phyloP scores from a whole-genome alignment of 306 rosid species.

The Lathyrus oleraceus region DNA sequence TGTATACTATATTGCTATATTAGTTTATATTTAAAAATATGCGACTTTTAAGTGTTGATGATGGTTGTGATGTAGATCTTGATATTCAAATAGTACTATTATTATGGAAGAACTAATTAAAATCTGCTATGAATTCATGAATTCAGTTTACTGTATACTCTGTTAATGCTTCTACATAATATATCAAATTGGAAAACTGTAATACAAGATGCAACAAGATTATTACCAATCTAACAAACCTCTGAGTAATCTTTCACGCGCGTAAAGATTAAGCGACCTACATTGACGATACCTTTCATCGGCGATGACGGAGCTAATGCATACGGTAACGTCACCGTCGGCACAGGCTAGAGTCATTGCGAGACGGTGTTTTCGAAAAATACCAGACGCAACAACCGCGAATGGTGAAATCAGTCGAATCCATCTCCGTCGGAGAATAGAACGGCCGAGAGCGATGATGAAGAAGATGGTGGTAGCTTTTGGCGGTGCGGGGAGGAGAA shows the following conservation, averaged over 20 bases:
- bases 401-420: background rate
- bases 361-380: background rate
- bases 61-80: background rate
- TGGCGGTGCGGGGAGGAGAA: background rate
- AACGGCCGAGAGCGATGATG: background rate
- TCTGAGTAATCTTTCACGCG: background rate
- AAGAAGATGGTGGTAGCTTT: background rate
- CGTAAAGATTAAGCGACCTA: background rate
- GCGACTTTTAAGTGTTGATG: background rate
- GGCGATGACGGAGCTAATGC: background rate
- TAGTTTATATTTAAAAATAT: no score
- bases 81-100: background rate
- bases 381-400: background rate
- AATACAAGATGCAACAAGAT: no score
- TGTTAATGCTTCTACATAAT: background rate
- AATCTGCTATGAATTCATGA: background rate
- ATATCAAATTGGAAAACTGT: background rate
- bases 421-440: background rate
- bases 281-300: background rate
- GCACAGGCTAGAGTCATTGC: background rate
- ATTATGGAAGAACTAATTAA: background rate
- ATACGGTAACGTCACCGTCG: background rate
- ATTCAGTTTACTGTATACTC: background rate
- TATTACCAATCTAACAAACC: background rate
- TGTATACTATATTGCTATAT: no score